phyloP scores from a whole-genome alignment of 192 early-diverging fungal species.

The Phlyctochytrium planicorne region DNA sequence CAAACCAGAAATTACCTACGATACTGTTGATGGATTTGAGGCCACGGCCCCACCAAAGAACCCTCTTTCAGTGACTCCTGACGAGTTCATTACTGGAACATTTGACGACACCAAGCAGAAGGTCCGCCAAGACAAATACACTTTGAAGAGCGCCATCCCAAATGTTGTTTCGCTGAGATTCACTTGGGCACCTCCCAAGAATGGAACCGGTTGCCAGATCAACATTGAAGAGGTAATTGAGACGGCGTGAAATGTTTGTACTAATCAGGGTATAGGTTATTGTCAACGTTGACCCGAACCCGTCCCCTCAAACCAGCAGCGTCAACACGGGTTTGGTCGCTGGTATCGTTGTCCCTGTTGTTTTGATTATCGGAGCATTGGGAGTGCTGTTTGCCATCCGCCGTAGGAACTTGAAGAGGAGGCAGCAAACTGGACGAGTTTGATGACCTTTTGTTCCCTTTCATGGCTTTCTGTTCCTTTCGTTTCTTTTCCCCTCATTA shows the following conservation, averaged over 20 bases:
- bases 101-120: not conserved
- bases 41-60: too few relatives aligned
- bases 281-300: too few relatives aligned
- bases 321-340: not conserved
- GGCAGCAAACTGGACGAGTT: not conserved
- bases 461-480: too few relatives aligned
- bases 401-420: not conserved
- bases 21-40: too few relatives aligned
- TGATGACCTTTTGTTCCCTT: too few relatives aligned
- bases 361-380: not conserved
- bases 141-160: not conserved
- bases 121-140: not conserved
- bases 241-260: too few relatives aligned
- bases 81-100: not conserved
- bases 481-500: too few relatives aligned
- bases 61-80: too few relatives aligned
- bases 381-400: not conserved
- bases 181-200: not conserved
- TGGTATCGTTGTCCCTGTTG: not conserved
- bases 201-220: not conserved
- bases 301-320: not conserved
- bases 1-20: not conserved
- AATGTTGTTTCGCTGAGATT: not conserved
- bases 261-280: too few relatives aligned
- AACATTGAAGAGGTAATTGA: conserved; percentile 1